Evolutionary conservation across 441 rosid species (phyloP).

Genomic region (Pelargonium australe): DNA sequence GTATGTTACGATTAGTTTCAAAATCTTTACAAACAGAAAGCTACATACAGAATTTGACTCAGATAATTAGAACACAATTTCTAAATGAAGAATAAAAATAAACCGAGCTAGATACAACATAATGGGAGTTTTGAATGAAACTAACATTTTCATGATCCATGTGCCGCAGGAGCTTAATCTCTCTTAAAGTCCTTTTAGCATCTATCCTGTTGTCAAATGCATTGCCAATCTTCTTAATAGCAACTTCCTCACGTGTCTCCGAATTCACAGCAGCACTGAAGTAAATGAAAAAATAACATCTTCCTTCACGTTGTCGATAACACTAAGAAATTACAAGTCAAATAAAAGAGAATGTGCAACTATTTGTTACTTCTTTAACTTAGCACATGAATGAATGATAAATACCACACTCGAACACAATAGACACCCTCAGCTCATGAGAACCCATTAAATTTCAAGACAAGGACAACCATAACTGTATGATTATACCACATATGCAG

Average conservation of each 20-base stretch:
- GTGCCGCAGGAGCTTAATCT: constrained; percentile 93
- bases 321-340: neutral
- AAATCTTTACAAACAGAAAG: neutral
- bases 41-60: neutral
- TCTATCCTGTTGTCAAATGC: constrained; percentile 92
- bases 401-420: neutral
- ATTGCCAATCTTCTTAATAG: constrained; percentile 95
- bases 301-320: neutral
- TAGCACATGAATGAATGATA: neutral
- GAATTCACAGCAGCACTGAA: constrained; percentile 83
- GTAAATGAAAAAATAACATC: constrained; percentile 7
- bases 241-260: constrained; percentile 89
- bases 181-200: constrained; percentile 84
- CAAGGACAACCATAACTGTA: too few relatives aligned
- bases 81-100: neutral
- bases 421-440: neutral
- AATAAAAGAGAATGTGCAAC: neutral
- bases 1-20: too few relatives aligned
- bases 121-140: neutral
- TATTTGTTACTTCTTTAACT: neutral
- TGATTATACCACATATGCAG: neutral
- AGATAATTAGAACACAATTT: neutral
- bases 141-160: constrained; percentile 91
- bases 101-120: neutral
- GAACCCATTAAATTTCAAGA: neutral